phyloP scores from a whole-genome alignment of 2,329 filamentous ascomycete species.

The Aspergillus luchuensis region DNA sequence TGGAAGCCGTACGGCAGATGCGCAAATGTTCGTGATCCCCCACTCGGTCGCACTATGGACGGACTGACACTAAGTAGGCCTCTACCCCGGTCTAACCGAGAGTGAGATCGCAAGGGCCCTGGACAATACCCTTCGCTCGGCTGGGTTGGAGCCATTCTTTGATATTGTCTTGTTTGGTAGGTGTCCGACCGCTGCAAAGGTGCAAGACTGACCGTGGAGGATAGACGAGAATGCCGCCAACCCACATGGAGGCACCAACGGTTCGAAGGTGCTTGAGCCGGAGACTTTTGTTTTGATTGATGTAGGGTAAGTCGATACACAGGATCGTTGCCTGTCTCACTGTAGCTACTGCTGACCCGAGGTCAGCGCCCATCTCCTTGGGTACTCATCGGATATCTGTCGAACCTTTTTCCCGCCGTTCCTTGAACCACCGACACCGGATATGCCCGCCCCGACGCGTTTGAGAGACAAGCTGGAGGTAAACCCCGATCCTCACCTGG shows the following conservation, averaged over 20 bases:
- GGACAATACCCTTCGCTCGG: constrained; percentile 56
- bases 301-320: constrained; percentile 46
- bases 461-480: constrained; percentile 52
- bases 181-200: neutral
- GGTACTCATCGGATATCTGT: constrained; percentile 66
- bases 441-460: constrained; percentile 16
- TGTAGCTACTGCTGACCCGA: neutral
- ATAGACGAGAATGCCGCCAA: constrained; percentile 43
- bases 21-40: constrained; percentile 34
- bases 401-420: constrained; percentile 59
- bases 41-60: neutral
- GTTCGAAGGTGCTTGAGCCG: constrained; percentile 53
- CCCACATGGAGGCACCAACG: constrained; percentile 45
- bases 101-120: constrained; percentile 59
- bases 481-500: neutral
- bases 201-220: neutral
- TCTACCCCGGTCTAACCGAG: constrained; percentile 61
- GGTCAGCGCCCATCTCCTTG: constrained; percentile 57
- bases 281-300: constrained; percentile 65
- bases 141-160: constrained; percentile 62
- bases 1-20: constrained; percentile 63
- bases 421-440: constrained; percentile 28
- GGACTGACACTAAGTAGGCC: constrained; percentile 42
- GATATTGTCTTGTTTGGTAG: constrained; percentile 64
- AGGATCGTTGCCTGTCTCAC: neutral